These are phyloP conservation scores for Prunus padus DNA, from an alignment of 306 rosid genomes.

Conservation along the genomic window DNA sequence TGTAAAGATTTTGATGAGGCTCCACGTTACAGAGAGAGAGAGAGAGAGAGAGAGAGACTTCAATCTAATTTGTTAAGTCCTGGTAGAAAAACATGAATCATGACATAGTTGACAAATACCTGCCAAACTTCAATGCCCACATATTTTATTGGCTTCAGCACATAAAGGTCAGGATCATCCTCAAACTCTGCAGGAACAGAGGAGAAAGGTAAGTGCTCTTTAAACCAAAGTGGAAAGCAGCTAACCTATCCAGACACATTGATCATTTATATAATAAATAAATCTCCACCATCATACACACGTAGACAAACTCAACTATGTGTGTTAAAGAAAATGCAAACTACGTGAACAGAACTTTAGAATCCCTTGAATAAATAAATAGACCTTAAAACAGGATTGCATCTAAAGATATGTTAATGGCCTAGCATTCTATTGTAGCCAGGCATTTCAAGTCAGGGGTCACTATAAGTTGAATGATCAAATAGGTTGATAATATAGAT, in stretches of 20 bases:
- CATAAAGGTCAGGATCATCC: slow-evolving; percentile 81
- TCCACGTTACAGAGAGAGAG: neutral
- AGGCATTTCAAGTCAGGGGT: neutral
- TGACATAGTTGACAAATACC: slow-evolving; percentile 35
- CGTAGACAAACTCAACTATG: neutral
- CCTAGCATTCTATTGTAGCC: neutral
- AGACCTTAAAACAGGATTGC: neutral
- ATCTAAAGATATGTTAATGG: neutral
- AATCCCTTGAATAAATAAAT: neutral
- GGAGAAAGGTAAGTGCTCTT: neutral
- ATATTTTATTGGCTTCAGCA: slow-evolving; percentile 70
- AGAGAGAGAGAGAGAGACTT: neutral
- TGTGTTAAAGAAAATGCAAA: neutral
- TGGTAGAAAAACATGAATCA: neutral
- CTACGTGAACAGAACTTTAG: neutral
- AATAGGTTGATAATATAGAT: neutral
- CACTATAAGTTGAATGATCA: neutral
- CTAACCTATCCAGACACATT: neutral
- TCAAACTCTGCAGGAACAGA: slow-evolving; percentile 67
- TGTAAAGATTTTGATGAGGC: slow-evolving; percentile 27
- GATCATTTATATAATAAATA: neutral
- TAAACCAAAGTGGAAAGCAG: neutral
- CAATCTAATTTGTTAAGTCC: neutral
- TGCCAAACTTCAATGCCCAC: slow-evolving; percentile 98
- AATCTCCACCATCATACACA: neutral